Conservation (phyloP, 345 rosid genomes). For the Brassica carinata region DNA sequence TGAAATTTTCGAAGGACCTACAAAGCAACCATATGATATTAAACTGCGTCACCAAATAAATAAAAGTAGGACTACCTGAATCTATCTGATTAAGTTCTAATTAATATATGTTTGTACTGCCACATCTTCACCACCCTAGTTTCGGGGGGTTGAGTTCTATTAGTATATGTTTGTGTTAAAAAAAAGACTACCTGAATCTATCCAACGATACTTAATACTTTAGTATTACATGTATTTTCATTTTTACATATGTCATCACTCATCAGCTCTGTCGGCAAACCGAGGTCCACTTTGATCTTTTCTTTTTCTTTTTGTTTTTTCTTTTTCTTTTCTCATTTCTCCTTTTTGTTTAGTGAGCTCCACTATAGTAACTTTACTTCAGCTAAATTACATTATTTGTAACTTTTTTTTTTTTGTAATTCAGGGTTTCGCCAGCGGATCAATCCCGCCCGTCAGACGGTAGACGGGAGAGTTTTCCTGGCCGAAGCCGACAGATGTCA, state of each 20-base stretch:
- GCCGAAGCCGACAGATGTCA: too few relatives aligned
- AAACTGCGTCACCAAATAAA: slow-evolving; percentile 30
- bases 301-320: neutral
- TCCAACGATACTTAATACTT: slow-evolving; percentile 29
- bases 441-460: too few relatives aligned
- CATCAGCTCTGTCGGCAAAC: slow-evolving; percentile 40
- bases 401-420: neutral
- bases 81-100: too few relatives aligned
- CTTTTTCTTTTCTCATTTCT: slow-evolving; percentile 6
- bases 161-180: too few relatives aligned
- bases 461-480: too few relatives aligned
- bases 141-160: too few relatives aligned
- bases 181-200: neutral
- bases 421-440: too few relatives aligned
- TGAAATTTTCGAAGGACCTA: slow-evolving; percentile 14
- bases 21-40: slow-evolving; percentile 23
- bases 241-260: slow-evolving; percentile 10
- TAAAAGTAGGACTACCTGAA: slow-evolving; percentile 39
- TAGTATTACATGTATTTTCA: slow-evolving; percentile 16
- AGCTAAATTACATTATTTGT: neutral
- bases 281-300: slow-evolving; percentile 35
- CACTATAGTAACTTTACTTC: neutral
- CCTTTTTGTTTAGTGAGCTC: slow-evolving; percentile 18
- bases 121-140: too few relatives aligned
- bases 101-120: too few relatives aligned